These are phyloP conservation scores for Hanseniaspora opuntiae DNA, from an alignment of 805 yeast species.

Conservation along the genomic window DNA sequence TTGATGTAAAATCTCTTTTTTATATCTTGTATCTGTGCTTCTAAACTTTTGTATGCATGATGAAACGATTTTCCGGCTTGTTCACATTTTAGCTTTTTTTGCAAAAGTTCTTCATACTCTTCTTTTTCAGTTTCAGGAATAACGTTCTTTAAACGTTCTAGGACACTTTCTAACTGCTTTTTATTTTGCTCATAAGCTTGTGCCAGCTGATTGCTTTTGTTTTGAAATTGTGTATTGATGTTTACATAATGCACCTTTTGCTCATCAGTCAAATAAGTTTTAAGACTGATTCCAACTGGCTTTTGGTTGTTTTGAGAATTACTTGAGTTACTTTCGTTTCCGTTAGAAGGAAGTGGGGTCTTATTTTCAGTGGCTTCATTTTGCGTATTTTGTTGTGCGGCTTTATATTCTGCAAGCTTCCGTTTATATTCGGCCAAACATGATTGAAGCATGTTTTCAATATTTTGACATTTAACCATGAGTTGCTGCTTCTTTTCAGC, in stretches of 20 bases:
- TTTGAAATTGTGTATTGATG: conserved; percentile 20
- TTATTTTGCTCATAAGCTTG: conserved; percentile 23
- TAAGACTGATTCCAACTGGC: conserved; percentile 17
- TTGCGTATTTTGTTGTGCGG: conserved; percentile 12
- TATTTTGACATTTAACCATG: neutral
- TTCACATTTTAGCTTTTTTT: conserved; percentile 19
- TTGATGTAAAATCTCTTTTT: conserved; percentile 25
- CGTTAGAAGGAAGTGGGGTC: conserved; percentile 10
- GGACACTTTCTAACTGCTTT: conserved; percentile 23
- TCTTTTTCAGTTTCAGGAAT: conserved; percentile 5
- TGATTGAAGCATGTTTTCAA: conserved; percentile 8
- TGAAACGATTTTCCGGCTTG: conserved; percentile 19
- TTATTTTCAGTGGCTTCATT: conserved; percentile 13
- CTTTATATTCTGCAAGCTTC: conserved; percentile 4
- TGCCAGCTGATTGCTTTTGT: conserved; percentile 22
- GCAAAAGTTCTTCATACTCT: conserved; percentile 21
- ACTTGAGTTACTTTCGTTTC: conserved; percentile 12
- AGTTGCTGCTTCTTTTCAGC: neutral
- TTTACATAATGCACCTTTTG: conserved; percentile 23
- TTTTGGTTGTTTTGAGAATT: conserved; percentile 14
- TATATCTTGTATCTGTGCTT: conserved; percentile 21
- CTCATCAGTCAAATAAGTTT: conserved; percentile 22
- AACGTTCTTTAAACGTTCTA: conserved; percentile 15
- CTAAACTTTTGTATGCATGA: conserved; percentile 20
- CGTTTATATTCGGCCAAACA: conserved; percentile 5